phyloP scores from a whole-genome alignment of 2,329 filamentous ascomycete species.

The Diplodia scrobiculata region DNA sequence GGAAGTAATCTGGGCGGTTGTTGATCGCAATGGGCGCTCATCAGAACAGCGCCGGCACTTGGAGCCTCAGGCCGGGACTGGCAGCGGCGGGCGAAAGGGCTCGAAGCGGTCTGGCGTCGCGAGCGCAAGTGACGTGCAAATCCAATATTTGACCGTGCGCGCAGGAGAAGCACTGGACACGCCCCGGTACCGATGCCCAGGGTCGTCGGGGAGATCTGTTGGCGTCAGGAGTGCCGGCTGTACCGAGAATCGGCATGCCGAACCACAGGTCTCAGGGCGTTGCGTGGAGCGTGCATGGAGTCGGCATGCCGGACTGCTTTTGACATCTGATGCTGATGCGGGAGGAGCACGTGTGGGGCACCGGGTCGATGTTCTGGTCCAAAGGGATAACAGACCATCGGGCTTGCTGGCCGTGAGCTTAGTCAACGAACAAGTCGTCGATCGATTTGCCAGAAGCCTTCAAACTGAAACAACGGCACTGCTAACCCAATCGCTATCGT shows the following conservation, averaged over 20 bases:
- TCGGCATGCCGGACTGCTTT: not conserved
- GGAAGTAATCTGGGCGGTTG: not conserved
- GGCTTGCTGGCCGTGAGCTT: not conserved
- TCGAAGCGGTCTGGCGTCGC: constrained; percentile 17
- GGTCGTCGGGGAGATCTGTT: not conserved
- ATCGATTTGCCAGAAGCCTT: not conserved
- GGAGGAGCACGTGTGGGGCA: not conserved
- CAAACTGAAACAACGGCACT: not conserved
- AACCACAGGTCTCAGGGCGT: not conserved
- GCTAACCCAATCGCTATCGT: not conserved
- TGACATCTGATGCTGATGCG: not conserved
- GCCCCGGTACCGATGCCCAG: not conserved
- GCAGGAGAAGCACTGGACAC: not conserved
- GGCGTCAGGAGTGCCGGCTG: constrained; percentile 2
- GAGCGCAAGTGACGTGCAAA: not conserved
- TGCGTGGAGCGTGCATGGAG: not conserved
- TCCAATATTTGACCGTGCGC: constrained; percentile 18
- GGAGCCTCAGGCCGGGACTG: not conserved
- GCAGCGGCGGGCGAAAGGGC: not conserved
- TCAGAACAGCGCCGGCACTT: too few relatives aligned
- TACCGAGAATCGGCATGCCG: constrained; percentile 14
- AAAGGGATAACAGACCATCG: not conserved
- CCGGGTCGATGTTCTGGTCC: not conserved
- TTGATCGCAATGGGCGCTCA: constrained; percentile 4
- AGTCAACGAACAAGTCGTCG: not conserved